Percentiles rank a stretch among this genome's conserved stretches.
These are phyloP conservation scores for Hypsizygus ulmarius DNA, from an alignment of 1,284 basidiomycete genomes.

Conservation along the genomic window DNA sequence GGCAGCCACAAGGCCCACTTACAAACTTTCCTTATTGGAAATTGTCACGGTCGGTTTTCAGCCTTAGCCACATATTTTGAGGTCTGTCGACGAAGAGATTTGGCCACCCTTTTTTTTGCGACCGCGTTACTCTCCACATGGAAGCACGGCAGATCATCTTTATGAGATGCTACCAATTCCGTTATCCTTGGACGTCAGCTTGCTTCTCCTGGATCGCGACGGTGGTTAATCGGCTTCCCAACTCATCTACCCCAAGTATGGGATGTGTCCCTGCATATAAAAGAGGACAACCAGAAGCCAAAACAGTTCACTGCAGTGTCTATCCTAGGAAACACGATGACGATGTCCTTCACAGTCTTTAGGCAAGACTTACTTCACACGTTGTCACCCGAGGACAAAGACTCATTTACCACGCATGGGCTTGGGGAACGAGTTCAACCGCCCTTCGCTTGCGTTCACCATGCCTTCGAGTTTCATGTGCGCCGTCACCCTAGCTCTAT, in stretches of 20 bases:
- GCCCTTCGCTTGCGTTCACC: slow-evolving; percentile 50
- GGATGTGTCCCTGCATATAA: background rate
- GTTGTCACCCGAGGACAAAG: slow-evolving; percentile 39
- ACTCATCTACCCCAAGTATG: background rate
- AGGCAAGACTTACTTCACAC: background rate
- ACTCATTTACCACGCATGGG: slow-evolving; percentile 44
- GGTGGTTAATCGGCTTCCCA: background rate
- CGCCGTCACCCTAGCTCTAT: slow-evolving; percentile 37
- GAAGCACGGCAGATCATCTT: too few relatives aligned
- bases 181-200: background rate
- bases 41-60: too few relatives aligned
- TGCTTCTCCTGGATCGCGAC: background rate
- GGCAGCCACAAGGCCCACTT: too few relatives aligned
- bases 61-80: too few relatives aligned
- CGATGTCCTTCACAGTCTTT: slow-evolving; percentile 1
- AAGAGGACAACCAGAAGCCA: background rate
- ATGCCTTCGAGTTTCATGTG: slow-evolving; percentile 51
- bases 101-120: too few relatives aligned
- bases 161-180: background rate
- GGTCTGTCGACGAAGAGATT: too few relatives aligned
- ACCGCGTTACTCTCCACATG: too few relatives aligned
- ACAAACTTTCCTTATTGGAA: too few relatives aligned
- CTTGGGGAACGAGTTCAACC: slow-evolving; percentile 35
- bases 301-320: background rate
- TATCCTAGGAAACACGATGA: background rate